Percentiles rank a stretch among this genome's conserved stretches.
Conservation (phyloP, 2,329 filamentous ascomycete genomes). For the Juglanconis oblonga region DNA sequence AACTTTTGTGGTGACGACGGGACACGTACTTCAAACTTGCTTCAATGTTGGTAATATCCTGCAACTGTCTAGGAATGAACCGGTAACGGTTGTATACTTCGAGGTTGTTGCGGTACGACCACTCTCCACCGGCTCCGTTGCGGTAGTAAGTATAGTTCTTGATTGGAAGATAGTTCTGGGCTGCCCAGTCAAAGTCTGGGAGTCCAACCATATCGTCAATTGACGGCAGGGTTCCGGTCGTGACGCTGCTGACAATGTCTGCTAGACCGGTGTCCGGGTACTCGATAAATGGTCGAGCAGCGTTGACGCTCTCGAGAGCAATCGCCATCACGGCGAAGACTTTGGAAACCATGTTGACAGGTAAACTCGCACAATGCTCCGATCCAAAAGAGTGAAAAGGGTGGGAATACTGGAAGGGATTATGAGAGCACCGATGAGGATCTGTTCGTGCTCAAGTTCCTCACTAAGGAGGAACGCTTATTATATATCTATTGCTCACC, state of each 20-base stretch:
- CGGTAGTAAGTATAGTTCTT: conserved; percentile 55
- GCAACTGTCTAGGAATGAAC: conserved; percentile 46
- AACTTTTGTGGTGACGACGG: neutral
- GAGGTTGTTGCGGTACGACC: conserved; percentile 55
- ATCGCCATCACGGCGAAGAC: neutral
- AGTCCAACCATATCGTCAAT: conserved; percentile 45
- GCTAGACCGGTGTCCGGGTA: conserved; percentile 43
- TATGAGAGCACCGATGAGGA: neutral
- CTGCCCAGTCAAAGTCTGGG: conserved; percentile 53
- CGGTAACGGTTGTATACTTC: conserved; percentile 49
- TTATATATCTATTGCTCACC: neutral
- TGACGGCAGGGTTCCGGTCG: conserved; percentile 36
- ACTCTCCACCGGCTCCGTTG: conserved; percentile 54
- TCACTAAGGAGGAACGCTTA: neutral
- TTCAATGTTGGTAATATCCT: conserved; percentile 46
- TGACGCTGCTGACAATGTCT: conserved; percentile 32
- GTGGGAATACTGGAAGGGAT: neutral
- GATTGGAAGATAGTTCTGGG: conserved; percentile 43
- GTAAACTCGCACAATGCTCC: neutral
- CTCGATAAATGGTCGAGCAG: neutral
- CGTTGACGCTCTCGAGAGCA: neutral
- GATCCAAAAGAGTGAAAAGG: neutral
- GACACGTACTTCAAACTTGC: conserved; percentile 32
- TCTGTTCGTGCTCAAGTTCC: neutral
- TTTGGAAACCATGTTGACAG: neutral